Conservation (phyloP, 148 eudicot genomes). For the Chenopodium quinoa region DNA sequence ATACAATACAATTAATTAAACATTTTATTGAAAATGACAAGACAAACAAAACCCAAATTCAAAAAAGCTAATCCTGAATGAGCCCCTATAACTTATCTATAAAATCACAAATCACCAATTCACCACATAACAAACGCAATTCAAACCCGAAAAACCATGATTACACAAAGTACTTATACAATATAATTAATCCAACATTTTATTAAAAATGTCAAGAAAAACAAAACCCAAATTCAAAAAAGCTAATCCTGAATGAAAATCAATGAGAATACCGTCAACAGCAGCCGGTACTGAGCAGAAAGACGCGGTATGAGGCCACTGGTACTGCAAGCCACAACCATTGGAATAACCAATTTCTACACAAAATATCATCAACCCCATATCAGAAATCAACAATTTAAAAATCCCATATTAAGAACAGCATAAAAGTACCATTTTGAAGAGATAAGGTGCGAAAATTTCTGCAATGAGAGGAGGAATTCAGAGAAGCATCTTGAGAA, state of each 20-base stretch:
- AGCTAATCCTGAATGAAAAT: constrained; percentile 2
- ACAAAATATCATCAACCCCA: not conserved
- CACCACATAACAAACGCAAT: not conserved
- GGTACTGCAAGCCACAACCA: constrained; percentile 12
- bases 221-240: not conserved
- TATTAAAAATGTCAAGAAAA: not conserved
- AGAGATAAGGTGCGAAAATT: constrained; percentile 20
- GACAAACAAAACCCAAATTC: not conserved
- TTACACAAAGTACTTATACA: not conserved
- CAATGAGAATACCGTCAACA: constrained; percentile 34
- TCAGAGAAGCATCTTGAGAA: constrained; percentile 5
- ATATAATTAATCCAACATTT: not conserved
- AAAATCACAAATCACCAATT: not conserved
- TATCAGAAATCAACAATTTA: constrained; percentile 1
- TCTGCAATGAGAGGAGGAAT: constrained; percentile 19
- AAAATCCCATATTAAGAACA: not conserved
- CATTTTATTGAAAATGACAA: not conserved
- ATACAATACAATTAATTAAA: not conserved
- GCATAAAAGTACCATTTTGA: not conserved
- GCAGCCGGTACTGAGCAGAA: constrained; percentile 40
- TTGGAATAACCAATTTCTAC: constrained; percentile 10
- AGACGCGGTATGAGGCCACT: constrained; percentile 9
- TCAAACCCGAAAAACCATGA: not conserved
- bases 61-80: no score
- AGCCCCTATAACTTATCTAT: not conserved